Evolutionary conservation across 2,329 filamentous ascomycete species (phyloP), one percentile per base, ranked within the genome.

Genomic region (Aspergillus sp.): DNA sequence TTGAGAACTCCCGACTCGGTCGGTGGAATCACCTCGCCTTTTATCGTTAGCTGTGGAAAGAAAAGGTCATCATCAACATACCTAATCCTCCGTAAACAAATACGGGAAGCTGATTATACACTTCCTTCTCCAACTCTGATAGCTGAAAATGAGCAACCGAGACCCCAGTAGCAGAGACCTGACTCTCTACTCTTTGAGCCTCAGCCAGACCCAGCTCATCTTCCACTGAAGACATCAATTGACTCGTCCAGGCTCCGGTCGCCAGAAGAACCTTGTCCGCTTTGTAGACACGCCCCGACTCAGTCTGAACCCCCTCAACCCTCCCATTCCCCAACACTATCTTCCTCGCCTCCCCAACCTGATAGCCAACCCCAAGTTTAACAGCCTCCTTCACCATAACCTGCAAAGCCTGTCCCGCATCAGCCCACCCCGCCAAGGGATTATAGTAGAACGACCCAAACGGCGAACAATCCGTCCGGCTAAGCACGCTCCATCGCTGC

Each of bases 161-260:
- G 16, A 87, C 84, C 1, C 84, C 87, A 2, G 84, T 86, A 18
- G 87, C 86, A 14, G 81, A 84, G 22, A 82, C 77, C 58, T 87
- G 84, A 20, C 84, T 76, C 22, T 83, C 74, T 36, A 77, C 73
- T 58, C 81, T 81, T 14, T 80, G 73, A 6, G 80, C 77, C 0
- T 81, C 81, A 52, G 81, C 81, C 49, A 80, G 70, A 2, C 65
- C 56, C 5, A 82, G 63, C 3, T 69, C 62, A 57, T 81, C 78
- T 63, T 83, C 81, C 2, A 81, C 45, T 14, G 82, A 79, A 29
- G 82, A 81, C 54, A 87, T 77, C 16, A 87, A 67, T 29, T 78
- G 72, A 39, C 81, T 81, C 5, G 85, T 87, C 71, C 84, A 82
- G 3, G 85, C 84, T 12, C 85, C 85, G 0, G 85, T 83, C 46